Base-by-base conservation (phyloP, 345 rosid genomes). In the Gossypium longicalyx region DNA sequence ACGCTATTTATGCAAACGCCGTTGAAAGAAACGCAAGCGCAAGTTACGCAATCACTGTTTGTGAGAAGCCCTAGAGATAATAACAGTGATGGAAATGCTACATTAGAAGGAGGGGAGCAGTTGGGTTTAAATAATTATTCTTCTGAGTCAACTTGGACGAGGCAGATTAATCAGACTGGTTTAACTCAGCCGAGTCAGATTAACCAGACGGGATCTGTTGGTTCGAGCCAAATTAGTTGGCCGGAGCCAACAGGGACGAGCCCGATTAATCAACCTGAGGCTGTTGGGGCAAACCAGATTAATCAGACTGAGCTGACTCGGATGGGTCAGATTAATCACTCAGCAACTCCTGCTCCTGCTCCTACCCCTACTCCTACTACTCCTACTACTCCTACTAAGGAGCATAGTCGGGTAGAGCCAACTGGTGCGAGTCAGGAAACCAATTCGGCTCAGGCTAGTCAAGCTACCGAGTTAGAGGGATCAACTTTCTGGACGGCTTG, bases 401-500 rank as follows among this genome's bases (percentile, higher is more conserved):
- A 4, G 69, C 6, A n/a, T 15, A 58, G 6, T 12, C 41, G 41
- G 41, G 41, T 34, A 34, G 29, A 58, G 23, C 23, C 29, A 4
- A 58, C 13, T 20, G 9, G 17, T 34, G 38, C 17, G 12, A 25
- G 63, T 25, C 62, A 22, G 19, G 60, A 15, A 16, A 43, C 73
- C 10, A 72, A 81, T 73, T 68, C 79, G 47, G 53, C 63, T 48
- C 86, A 49, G 2, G 63, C 77, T 17, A 74, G 22, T 12, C 72
- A 80, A 71, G 71, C 19, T 57, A 44, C 74, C 0, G 58, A 76
- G 71, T 73, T 70, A 73, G 59, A 34, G 76, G 80, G 41, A 15
- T 79, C 85, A 17, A 85, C 89, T 75, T 93, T 95, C 82, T 93
- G 98, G 99, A 95, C 99, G 0, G 86, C 96, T 49, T 91, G 99